Evolutionary conservation across 805 yeast species (phyloP).

Genomic region (Ogataea corticis): DNA sequence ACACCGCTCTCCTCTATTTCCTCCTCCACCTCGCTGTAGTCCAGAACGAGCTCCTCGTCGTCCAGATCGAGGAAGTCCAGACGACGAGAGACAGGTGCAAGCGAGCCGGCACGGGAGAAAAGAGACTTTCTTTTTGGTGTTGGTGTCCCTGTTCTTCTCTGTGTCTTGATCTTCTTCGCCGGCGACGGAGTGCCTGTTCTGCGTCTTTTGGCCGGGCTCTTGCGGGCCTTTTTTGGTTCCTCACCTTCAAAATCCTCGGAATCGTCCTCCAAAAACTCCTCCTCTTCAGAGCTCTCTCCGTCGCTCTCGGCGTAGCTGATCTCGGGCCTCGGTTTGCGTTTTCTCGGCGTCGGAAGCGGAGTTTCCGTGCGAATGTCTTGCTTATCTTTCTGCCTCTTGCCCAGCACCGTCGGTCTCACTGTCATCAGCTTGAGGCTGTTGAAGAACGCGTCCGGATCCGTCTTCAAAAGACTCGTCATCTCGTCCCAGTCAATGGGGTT

Average conservation of each 20-base stretch:
- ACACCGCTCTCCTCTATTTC: conserved; percentile 11
- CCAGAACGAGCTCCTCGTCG: conserved; percentile 21
- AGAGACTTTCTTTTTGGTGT: conserved; percentile 8
- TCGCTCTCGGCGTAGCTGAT: conserved; percentile 14
- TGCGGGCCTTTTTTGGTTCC: not conserved
- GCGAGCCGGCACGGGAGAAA: conserved; percentile 2
- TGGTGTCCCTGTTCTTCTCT: conserved; percentile 1
- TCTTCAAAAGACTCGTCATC: conserved; percentile 26
- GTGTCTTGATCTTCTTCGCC: conserved; percentile 8
- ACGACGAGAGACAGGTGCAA: conserved; percentile 19
- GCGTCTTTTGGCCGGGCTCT: not conserved
- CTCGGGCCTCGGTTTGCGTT: conserved; percentile 16
- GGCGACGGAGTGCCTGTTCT: conserved; percentile 3
- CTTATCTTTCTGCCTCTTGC: no score
- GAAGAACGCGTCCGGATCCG: conserved; percentile 35
- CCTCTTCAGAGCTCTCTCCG: conserved; percentile 5
- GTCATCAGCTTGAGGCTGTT: conserved; percentile 33
- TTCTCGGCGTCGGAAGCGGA: conserved; percentile 8
- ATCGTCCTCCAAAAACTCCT: not conserved
- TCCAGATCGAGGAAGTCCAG: conserved; percentile 20
- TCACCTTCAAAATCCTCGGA: conserved; percentile 4
- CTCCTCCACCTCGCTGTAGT: conserved; percentile 17
- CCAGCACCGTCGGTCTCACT: conserved; percentile 25
- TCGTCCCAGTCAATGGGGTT: conserved; percentile 42
- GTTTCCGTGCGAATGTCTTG: no score